Evolutionary conservation across 306 rosid genomes (phyloP), one percentile per base, ranked within the genome.

Genomic region (Ochetophila trinervis): DNA sequence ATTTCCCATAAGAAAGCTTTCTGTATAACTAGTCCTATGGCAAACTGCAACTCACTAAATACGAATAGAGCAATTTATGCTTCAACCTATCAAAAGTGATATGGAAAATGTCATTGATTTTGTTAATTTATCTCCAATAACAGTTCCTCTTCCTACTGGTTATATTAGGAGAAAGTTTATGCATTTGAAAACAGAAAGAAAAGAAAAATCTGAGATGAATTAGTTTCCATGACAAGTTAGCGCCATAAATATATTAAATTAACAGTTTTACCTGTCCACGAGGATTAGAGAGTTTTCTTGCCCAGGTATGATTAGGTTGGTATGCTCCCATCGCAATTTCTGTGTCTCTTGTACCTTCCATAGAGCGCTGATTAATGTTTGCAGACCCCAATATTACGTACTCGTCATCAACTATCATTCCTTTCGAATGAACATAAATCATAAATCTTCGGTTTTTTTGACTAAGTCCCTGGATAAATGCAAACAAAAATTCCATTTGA

Each of bases 281-380:
- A 12, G 99, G 99, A 69, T 67, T 84, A 52, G 67, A 65, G 19
- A 52, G 63, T 37, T 75, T 84, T 69, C 85, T 76, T 71, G 91
- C 99, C 97, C 97, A 86, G 20, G 97, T 84, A 67, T 90, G 71
- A 53, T 78, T 52, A 56, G 96, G 99, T 77, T 90, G 99, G 71
- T 87, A 93, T 17, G 97, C 83, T 56, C 99, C 99, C 91, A 93
- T 93, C 57, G 99, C 99, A 69, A 93, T 93, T 76, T 93, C 99
- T n/a, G 97, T 90, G 86, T 93, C 99, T 78, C 99, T 90, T 40
- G 97, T 88, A 60, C 99, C 99, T 74, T 90, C 97, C 97, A 93
- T 87, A 40, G 99, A 90, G 17, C 97, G 96, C 82, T 90, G 97
- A 69, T 93, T 93, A 83, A 93, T 93, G 85, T 93, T 93, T 19